Conservation (phyloP, 2,329 filamentous ascomycete genomes). For the Epicoccum sorghinum region DNA sequence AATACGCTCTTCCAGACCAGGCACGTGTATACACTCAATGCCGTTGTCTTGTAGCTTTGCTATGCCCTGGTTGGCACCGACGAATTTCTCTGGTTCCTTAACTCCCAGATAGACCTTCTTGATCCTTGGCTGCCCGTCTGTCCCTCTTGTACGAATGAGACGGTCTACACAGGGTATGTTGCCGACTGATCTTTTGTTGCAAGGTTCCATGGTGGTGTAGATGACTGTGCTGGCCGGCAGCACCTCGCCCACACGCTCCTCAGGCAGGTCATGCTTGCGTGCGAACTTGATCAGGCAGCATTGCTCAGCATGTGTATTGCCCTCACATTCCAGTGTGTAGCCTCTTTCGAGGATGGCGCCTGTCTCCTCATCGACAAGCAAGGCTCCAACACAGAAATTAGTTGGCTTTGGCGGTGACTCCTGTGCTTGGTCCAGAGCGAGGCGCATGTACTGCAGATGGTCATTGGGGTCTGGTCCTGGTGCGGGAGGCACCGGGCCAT, state of each 20-base stretch:
- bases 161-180: conserved; percentile 80
- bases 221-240: conserved; percentile 65
- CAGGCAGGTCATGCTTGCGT: conserved; percentile 46
- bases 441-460: conserved; percentile 63
- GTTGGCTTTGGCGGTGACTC: conserved; percentile 84
- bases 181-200: conserved; percentile 73
- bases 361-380: conserved; percentile 69
- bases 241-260: conserved; percentile 60
- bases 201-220: conserved; percentile 94
- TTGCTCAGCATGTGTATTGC: conserved; percentile 97
- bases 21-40: conserved; percentile 73
- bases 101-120: conserved; percentile 85
- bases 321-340: conserved; percentile 86
- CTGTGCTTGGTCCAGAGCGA: conserved; percentile 76
- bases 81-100: conserved; percentile 87
- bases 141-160: conserved; percentile 62
- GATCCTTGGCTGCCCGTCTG: conserved; percentile 63
- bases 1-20: conserved; percentile 81
- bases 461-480: conserved; percentile 32
- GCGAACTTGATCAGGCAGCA: conserved; percentile 81
- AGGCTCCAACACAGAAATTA: conserved; percentile 93
- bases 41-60: conserved; percentile 72
- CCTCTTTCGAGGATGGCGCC: conserved; percentile 75
- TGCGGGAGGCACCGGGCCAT: conserved; percentile 25
- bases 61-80: conserved; percentile 79